These are phyloP conservation scores for Neoboletus magnificus DNA, from an alignment of 768 basidiomycete genomes.

Conservation along the genomic window DNA sequence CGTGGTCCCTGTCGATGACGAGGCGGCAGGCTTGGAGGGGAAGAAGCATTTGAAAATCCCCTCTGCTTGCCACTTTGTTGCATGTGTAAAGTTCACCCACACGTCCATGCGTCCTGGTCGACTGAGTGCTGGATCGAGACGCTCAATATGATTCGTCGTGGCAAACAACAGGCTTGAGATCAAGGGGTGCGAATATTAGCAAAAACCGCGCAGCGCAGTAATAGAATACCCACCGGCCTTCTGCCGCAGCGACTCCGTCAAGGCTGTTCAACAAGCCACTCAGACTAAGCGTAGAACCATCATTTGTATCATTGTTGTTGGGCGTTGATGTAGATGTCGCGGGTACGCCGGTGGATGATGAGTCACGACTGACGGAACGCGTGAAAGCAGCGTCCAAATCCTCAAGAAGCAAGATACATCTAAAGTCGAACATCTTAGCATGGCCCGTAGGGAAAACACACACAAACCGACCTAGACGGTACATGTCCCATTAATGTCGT, in stretches of 20 bases:
- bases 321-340: conserved; percentile 44
- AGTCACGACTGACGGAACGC: conserved; percentile 79
- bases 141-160: conserved; percentile 92
- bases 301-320: conserved; percentile 47
- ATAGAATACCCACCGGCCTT: conserved; percentile 64
- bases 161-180: conserved; percentile 72
- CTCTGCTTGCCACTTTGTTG: conserved; percentile 90
- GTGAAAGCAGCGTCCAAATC: conserved; percentile 93
- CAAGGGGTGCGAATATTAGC: conserved; percentile 19
- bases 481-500: conserved; percentile 87
- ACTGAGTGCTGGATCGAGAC: conserved; percentile 84
- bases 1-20: conserved; percentile 9
- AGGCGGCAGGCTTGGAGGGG: conserved; percentile 49
- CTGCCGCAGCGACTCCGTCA: conserved; percentile 81
- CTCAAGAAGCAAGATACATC: conserved; percentile 91
- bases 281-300: conserved; percentile 81
- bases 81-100: conserved; percentile 88
- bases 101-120: conserved; percentile 91
- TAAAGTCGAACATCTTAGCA: conserved; percentile 27
- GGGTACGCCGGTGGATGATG: conserved; percentile 72
- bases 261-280: conserved; percentile 84
- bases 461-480: conserved; percentile 60
- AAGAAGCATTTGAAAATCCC: conserved; percentile 95
- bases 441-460: conserved; percentile 7
- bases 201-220: conserved; percentile 5